Conservation (phyloP, 208 protist genomes). For the Leishmania arabica region DNA sequence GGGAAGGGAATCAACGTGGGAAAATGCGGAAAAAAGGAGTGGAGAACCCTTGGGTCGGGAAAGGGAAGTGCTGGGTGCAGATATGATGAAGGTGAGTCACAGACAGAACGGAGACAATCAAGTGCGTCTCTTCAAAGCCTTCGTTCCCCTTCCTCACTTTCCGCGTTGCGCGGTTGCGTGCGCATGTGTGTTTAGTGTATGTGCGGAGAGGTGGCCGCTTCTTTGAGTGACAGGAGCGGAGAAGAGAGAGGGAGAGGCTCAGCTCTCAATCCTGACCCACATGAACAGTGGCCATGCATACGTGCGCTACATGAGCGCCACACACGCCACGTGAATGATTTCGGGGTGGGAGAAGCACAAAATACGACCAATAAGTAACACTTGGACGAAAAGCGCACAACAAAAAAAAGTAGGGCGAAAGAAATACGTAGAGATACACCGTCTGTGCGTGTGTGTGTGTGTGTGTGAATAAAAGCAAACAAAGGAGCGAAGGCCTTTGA, state of each 20-base stretch:
- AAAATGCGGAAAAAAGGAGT: not conserved
- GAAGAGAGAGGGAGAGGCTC: not conserved
- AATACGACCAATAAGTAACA: not conserved
- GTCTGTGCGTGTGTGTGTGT: no score
- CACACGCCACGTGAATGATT: not conserved
- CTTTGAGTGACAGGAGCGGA: not conserved
- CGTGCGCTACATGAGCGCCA: not conserved
- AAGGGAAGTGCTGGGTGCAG: not conserved
- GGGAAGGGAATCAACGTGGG: not conserved
- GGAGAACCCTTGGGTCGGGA: not conserved
- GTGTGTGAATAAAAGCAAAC: not conserved
- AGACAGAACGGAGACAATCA: not conserved
- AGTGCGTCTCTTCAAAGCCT: not conserved
- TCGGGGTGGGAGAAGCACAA: not conserved
- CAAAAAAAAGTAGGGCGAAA: not conserved
- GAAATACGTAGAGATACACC: not conserved
- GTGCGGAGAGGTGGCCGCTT: not conserved
- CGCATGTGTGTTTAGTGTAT: not conserved
- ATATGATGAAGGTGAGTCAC: not conserved
- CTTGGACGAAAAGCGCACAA: not conserved
- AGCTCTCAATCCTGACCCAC: not conserved
- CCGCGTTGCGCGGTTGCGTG: not conserved
- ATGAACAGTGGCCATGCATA: not conserved
- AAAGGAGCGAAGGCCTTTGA: not conserved
- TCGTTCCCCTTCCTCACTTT: not conserved